A percentile compares a stretch with the other conserved stretches of the same genome.
Evolutionary conservation across 2,329 filamentous ascomycete species (phyloP).

Genomic region (Aspergillus pseudoglaucus): DNA sequence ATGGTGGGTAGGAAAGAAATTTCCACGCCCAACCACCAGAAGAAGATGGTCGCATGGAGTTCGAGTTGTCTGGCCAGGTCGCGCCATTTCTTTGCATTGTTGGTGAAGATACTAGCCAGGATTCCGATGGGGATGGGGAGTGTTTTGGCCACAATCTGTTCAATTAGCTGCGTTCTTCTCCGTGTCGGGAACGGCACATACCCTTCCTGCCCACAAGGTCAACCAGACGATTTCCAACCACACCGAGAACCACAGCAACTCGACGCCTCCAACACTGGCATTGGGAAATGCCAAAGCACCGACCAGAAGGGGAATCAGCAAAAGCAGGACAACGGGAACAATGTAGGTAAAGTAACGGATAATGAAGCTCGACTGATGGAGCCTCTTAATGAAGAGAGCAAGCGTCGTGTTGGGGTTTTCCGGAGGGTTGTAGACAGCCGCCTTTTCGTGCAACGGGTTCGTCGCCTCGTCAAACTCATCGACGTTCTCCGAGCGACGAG

Average conservation of each 20-base stretch:
- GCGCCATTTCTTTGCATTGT: slow-evolving; percentile 86
- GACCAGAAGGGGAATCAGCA: slow-evolving; percentile 63
- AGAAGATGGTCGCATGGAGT: slow-evolving; percentile 75
- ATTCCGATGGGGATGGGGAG: slow-evolving; percentile 57
- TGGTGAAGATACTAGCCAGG: slow-evolving; percentile 69
- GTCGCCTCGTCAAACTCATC: slow-evolving; percentile 64
- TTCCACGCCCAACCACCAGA: slow-evolving; percentile 85
- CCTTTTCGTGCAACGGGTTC: slow-evolving; percentile 62
- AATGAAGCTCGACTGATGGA: slow-evolving; percentile 60
- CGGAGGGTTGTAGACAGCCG: slow-evolving; percentile 58
- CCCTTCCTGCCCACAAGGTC: slow-evolving; percentile 71
- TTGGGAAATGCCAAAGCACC: slow-evolving; percentile 54
- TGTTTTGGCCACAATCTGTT: slow-evolving; percentile 55
- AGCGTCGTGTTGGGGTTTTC: slow-evolving; percentile 56
- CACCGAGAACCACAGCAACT: slow-evolving; percentile 84
- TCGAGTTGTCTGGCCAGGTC: slow-evolving; percentile 83
- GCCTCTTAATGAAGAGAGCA: slow-evolving; percentile 57
- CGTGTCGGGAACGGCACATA: slow-evolving; percentile 19
- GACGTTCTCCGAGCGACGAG: slow-evolving; percentile 49
- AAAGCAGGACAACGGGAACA: slow-evolving; percentile 54
- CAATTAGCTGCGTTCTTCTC: neutral
- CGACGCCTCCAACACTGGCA: slow-evolving; percentile 65
- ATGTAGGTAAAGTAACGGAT: slow-evolving; percentile 69
- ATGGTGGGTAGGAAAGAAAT: slow-evolving; percentile 81
- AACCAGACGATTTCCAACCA: slow-evolving; percentile 94